These are phyloP conservation scores for Saturnispora ahearnii DNA, from an alignment of 805 yeast species.

Conservation along the genomic window DNA sequence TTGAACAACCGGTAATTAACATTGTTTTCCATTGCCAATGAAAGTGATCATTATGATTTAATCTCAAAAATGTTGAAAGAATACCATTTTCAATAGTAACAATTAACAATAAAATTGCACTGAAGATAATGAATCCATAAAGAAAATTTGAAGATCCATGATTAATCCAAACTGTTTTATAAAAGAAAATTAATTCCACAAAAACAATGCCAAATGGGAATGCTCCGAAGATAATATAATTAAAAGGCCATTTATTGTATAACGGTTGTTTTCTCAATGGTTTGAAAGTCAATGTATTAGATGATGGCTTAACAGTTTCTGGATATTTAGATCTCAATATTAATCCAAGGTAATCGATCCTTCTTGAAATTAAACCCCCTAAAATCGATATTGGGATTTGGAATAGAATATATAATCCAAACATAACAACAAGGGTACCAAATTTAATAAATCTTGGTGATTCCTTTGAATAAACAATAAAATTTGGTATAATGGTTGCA, in stretches of 20 bases:
- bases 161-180: slow-evolving; percentile 73
- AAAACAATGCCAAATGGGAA: slow-evolving; percentile 76
- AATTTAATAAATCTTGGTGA: slow-evolving; percentile 74
- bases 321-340: slow-evolving; percentile 22
- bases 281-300: neutral
- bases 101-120: slow-evolving; percentile 48
- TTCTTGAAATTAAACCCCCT: slow-evolving; percentile 49
- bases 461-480: slow-evolving; percentile 66
- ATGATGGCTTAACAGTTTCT: slow-evolving; percentile 2
- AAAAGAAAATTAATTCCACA: slow-evolving; percentile 64
- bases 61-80: slow-evolving; percentile 55
- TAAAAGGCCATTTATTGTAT: slow-evolving; percentile 25
- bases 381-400: slow-evolving; percentile 66
- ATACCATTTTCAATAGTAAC: slow-evolving; percentile 66
- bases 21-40: slow-evolving; percentile 84
- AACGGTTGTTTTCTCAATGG: slow-evolving; percentile 26
- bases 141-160: slow-evolving; percentile 47
- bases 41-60: slow-evolving; percentile 41
- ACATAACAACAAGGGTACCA: slow-evolving; percentile 54
- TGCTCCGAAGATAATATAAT: slow-evolving; percentile 49
- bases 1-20: slow-evolving; percentile 54
- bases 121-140: slow-evolving; percentile 64
- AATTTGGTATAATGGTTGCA: slow-evolving; percentile 48
- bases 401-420: slow-evolving; percentile 52
- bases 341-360: slow-evolving; percentile 17